These are phyloP conservation scores for Arxiozyma bovina DNA, from an alignment of 1,139 yeast species.

Conservation along the genomic window DNA sequence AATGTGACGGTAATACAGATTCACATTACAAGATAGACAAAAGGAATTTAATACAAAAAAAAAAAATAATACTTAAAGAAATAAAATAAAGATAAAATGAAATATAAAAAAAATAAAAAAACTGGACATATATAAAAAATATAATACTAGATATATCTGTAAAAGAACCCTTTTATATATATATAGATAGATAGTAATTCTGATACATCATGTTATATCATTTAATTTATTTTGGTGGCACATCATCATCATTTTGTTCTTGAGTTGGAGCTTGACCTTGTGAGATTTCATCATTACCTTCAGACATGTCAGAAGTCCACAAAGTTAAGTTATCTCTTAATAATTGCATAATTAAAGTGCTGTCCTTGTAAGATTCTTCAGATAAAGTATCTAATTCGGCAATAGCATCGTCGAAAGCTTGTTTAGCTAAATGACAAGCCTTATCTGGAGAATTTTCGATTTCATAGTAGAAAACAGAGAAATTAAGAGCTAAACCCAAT, in stretches of 20 bases:
- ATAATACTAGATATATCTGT: background rate
- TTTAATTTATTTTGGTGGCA: conserved; percentile 21
- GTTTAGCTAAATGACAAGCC: conserved; percentile 96
- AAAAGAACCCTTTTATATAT: background rate
- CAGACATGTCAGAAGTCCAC: conserved; percentile 95
- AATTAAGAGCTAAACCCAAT: conserved; percentile 93
- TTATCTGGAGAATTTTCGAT: conserved; percentile 95
- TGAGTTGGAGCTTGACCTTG: conserved; percentile 26
- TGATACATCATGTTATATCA: background rate
- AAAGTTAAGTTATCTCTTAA: conserved; percentile 95
- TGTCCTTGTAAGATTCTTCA: conserved; percentile 95
- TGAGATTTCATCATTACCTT: conserved; percentile 55
- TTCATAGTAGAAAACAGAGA: conserved; percentile 96
- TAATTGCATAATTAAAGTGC: conserved; percentile 96
- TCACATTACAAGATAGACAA: background rate
- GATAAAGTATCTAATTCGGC: conserved; percentile 95
- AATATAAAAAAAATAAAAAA: background rate
- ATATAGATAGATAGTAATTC: background rate
- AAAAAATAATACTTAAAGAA: background rate
- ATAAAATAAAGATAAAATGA: background rate
- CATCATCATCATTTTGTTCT: conserved; percentile 36
- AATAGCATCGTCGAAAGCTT: conserved; percentile 97
- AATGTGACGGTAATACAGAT: background rate
- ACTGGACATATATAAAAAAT: background rate
- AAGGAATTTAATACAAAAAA: background rate